Conservation (phyloP, 768 basidiomycete species). For the Pleurotus sapidus region DNA sequence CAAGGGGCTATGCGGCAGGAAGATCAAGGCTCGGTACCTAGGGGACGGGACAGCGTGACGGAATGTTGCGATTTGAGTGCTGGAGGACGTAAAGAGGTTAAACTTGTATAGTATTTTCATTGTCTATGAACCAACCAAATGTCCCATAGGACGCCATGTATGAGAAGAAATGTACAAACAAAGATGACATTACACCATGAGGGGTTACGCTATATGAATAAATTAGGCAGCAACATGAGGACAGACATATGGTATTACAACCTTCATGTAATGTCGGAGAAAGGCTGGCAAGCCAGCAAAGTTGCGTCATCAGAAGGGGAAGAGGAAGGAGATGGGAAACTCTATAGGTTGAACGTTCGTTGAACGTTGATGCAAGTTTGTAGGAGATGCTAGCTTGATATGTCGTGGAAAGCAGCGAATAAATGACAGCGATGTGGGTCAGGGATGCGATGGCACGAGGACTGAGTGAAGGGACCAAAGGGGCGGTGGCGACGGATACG, state of each 20-base stretch:
- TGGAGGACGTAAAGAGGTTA: conserved; percentile 3
- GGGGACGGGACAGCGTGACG: conserved; percentile 71
- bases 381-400: conserved; percentile 5
- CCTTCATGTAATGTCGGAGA: neutral
- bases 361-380: conserved; percentile 9
- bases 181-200: conserved; percentile 6
- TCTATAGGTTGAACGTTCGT: no score
- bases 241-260: conserved; percentile 6
- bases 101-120: conserved; percentile 7
- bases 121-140: conserved; percentile 9
- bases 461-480: neutral
- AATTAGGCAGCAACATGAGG: neutral
- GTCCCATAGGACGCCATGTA: conserved; percentile 6
- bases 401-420: conserved; percentile 2
- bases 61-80: conserved; percentile 6
- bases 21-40: conserved; percentile 63
- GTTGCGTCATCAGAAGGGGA: neutral
- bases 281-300: neutral
- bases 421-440: conserved; percentile 3
- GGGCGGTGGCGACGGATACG: conserved; percentile 13
- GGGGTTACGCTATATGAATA: conserved; percentile 8
- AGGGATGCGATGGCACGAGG: neutral
- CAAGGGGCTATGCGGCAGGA: conserved; percentile 63
- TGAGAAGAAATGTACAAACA: conserved; percentile 9
- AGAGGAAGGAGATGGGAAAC: conserved; percentile 8